Evolutionary conservation across 805 yeast species (phyloP), one percentile per base, ranked within the genome.

Genomic region (Lipomyces spencermartinsiae): DNA sequence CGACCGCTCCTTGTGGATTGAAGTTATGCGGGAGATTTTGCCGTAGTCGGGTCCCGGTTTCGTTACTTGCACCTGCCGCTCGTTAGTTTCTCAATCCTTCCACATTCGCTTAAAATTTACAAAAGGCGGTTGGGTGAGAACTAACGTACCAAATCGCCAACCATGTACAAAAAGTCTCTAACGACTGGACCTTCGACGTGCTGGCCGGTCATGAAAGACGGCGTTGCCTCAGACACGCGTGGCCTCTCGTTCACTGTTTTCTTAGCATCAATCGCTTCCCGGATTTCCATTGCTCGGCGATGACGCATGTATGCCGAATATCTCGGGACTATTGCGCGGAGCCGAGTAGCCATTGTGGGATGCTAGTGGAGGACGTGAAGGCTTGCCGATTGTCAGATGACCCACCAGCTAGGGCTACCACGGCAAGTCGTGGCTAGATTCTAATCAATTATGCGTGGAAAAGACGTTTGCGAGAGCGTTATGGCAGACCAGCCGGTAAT

Each of bases 1-100:
- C 76, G 92, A 91, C 29, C 88, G 83, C 57, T 84, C 83, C n/a
- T 81, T 79, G 61, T 85, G 85, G 69, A 87, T 86, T 67, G 86
- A 85, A 68, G 84, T 83, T 10, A 94, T 85, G 64, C 85, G 85
- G 8, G 94, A 87, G 14, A 93, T 83, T 34, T 86, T 87, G n/a
- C 97, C 97, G 74, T 86, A 86, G 74, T 85, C 84, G 59, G 84
- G 82, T 22, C 98, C 98, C 62, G 83, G 84, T 29, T 51, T 59
- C 34, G 86, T 81, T 33, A 92, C 83, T 76, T 92, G 85, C 1
- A 91, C 72, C 64, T 65, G 25, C 22, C 22, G 39, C n/a, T 35
- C 34, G 34, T 53, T 51, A 39, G 19, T 33, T 25, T 43, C 22
- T n/a, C 49, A 1, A 6, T 43, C 8, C 5, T 16, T 4, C 19